These are phyloP conservation scores for Pneumocystis murina DNA, from an alignment of 1,139 yeast species.

Conservation along the genomic window DNA sequence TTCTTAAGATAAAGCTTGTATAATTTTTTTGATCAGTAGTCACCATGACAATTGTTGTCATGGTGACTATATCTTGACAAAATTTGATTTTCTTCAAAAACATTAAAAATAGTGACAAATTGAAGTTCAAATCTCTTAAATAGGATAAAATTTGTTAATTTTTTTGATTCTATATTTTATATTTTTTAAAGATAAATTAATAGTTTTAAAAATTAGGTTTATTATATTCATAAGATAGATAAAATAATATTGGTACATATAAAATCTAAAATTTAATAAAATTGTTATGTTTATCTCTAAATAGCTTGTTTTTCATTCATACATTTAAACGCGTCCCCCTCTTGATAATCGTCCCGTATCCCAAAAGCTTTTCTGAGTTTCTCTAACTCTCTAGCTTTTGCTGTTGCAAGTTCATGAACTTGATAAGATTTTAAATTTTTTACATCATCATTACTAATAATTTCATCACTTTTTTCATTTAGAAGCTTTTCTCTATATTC, in stretches of 20 bases:
- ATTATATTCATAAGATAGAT: neutral
- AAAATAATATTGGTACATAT: neutral
- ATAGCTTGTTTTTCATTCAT: neutral
- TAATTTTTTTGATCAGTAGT: too few relatives aligned
- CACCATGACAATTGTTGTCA: too few relatives aligned
- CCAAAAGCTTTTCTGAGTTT: slow-evolving; percentile 6
- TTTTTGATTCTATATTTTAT: too few relatives aligned
- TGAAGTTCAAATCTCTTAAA: too few relatives aligned
- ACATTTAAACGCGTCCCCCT: slow-evolving; percentile 6
- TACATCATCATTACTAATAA: neutral
- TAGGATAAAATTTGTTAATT: too few relatives aligned
- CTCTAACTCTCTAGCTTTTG: slow-evolving; percentile 5
- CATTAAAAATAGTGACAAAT: too few relatives aligned
- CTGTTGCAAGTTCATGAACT: slow-evolving; percentile 7
- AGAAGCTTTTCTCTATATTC: slow-evolving; percentile 28
- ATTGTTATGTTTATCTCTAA: neutral
- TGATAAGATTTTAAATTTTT: slow-evolving; percentile 4
- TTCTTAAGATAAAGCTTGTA: too few relatives aligned
- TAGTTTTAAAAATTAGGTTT: too few relatives aligned
- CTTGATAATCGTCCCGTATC: slow-evolving; percentile 6
- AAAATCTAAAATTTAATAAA: neutral
- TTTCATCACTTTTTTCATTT: neutral
- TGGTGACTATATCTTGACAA: too few relatives aligned
- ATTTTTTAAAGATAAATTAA: too few relatives aligned
- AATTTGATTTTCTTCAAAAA: too few relatives aligned